Evolutionary conservation across 2,329 filamentous ascomycete species (phyloP), one percentile per base, ranked within the genome.

Genomic region (Colletotrichum tropicale): DNA sequence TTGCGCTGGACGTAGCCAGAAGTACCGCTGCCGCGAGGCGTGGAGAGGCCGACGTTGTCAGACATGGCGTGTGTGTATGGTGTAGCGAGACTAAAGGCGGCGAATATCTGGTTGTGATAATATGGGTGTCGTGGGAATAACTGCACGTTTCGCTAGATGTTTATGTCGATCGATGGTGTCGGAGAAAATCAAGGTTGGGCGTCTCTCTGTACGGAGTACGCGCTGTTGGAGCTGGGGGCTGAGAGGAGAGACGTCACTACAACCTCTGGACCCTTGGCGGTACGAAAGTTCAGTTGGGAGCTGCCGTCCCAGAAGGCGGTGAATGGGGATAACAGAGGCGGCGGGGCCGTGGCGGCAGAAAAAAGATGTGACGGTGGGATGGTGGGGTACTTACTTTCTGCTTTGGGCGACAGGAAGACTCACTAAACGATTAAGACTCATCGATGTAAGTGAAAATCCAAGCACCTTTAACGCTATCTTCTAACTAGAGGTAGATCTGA

Each of bases 1-100:
- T 98, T 99, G 85, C 96, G 95, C 86, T 98, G 96, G 72, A 99
- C 96, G 84, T 98, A 98, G 83, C 97, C 97, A 1, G 96, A 98
- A 73, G 97, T 99, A 64, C 97, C 97, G 83, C 95, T 98, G 79
- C 97, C 97, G 81, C 97, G 94, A 5, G 97, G 97, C 6, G 97
- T 99, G 73, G 94, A 93, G 81, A 99, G 95, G 74, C 97, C 98
- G 82, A 99, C 97, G 87, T 99, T 99, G 79, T 97, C 96, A 76
- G 96, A 97, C 97, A 98, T 98, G n/a, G 38, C n/a, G 43, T 52
- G 9, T 52, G 10, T 21, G n/a, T 21, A 21, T 52, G 43, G n/a
- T 13, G 43, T 13, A 21, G 6, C 10, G 43, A 52, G n/a, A 21
- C 10, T 52, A 8, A 4, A 9, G 43, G n/a, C 43, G n/a, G n/a